These are phyloP conservation scores for Paramyrothecium sp. DNA, from an alignment of 2,329 filamentous ascomycete species.

Conservation along the genomic window DNA sequence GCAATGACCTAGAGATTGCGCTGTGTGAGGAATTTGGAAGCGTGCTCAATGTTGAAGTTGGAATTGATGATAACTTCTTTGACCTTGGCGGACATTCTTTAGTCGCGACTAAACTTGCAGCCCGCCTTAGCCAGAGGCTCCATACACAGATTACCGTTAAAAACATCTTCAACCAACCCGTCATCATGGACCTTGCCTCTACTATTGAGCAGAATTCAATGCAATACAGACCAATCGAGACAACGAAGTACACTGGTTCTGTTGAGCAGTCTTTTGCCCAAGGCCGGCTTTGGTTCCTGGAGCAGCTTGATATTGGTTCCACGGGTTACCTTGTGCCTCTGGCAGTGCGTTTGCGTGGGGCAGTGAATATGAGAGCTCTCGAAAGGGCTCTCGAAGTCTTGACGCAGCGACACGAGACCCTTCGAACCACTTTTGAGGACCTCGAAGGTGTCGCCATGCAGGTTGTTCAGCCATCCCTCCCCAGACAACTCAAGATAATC, in stretches of 20 bases:
- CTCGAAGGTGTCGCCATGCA: slow-evolving; percentile 5
- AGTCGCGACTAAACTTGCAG: slow-evolving; percentile 13
- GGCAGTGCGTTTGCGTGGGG: slow-evolving; percentile 5
- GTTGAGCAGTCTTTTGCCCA: slow-evolving; percentile 12
- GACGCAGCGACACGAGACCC: slow-evolving; percentile 10
- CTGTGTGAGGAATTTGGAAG: slow-evolving; percentile 11
- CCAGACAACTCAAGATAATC: neutral
- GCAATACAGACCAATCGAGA: neutral
- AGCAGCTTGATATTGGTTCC: slow-evolving; percentile 8
- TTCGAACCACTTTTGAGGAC: slow-evolving; percentile 9
- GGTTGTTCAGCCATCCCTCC: neutral
- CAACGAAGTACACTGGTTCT: neutral
- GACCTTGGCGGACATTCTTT: slow-evolving; percentile 23
- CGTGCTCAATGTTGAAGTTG: slow-evolving; percentile 1
- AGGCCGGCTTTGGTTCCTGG: slow-evolving; percentile 11
- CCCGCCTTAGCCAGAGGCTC: neutral
- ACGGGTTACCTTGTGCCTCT: slow-evolving; percentile 6
- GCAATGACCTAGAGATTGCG: slow-evolving; percentile 21
- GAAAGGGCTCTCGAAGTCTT: slow-evolving; percentile 3
- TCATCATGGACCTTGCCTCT: neutral
- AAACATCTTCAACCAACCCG: slow-evolving; percentile 8
- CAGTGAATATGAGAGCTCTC: slow-evolving; percentile 4
- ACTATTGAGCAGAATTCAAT: neutral
- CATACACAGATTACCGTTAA: slow-evolving; percentile 1
- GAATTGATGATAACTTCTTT: slow-evolving; percentile 18